Percentiles rank a stretch among this genome's conserved stretches.
Conservation (phyloP, 176 grass and related monocot genomes). For the Avena eriantha region DNA sequence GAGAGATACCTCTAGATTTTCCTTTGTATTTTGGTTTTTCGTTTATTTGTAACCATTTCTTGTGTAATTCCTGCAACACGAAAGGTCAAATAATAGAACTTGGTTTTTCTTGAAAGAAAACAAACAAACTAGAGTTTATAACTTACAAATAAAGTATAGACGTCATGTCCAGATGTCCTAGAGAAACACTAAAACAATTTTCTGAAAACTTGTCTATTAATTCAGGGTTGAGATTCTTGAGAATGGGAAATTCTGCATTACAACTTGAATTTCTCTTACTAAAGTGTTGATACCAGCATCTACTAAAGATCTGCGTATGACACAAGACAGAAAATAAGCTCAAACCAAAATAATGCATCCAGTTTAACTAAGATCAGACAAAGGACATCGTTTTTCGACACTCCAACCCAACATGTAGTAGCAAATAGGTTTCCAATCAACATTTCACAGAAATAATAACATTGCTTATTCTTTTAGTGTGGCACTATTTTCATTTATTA, state of each 20-base stretch:
- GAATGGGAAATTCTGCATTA: background rate
- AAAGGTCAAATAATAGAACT: conserved; percentile 21
- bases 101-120: background rate
- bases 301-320: background rate
- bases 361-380: background rate
- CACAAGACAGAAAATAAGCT: background rate
- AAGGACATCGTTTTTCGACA: background rate
- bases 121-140: conserved; percentile 7
- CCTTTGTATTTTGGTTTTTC: conserved; percentile 51
- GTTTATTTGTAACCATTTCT: conserved; percentile 61
- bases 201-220: background rate
- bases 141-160: conserved; percentile 26
- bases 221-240: conserved; percentile 35
- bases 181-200: conserved; percentile 7
- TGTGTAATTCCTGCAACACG: conserved; percentile 65
- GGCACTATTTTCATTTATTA: conserved; percentile 13
- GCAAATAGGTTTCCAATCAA: conserved; percentile 1
- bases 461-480: background rate
- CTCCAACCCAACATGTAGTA: conserved; percentile 11
- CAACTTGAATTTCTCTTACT: background rate
- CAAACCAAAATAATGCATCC: conserved; percentile 22
- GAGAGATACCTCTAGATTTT: conserved; percentile 53
- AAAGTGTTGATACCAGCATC: background rate
- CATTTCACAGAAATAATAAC: background rate
- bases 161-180: background rate